Percentiles rank a stretch among this genome's conserved stretches.
These are phyloP conservation scores for Trichophyton benhamiae DNA, from an alignment of 2,329 filamentous ascomycete species.

Conservation along the genomic window DNA sequence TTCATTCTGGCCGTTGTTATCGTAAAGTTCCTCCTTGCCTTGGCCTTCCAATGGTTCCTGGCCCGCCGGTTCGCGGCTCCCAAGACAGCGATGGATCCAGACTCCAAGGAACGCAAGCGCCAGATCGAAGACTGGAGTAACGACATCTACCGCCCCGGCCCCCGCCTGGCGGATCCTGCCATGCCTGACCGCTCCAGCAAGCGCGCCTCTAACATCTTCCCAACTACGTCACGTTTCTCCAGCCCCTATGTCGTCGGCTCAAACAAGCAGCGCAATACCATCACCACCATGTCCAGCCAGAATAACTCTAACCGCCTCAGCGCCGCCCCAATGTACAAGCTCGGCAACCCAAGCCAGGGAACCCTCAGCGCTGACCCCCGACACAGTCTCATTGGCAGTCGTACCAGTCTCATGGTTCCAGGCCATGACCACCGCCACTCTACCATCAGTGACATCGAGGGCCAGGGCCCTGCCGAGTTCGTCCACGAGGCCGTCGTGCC, in stretches of 20 bases:
- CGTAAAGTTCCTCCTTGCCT: constrained; percentile 74
- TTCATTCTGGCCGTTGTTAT: constrained; percentile 85
- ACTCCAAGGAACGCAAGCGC: constrained; percentile 71
- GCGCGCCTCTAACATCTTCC: constrained; percentile 71
- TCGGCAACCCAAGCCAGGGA: constrained; percentile 44
- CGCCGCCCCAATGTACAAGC: constrained; percentile 54
- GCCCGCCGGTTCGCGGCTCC: constrained; percentile 70
- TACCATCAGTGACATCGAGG: constrained; percentile 50
- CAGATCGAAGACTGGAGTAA: constrained; percentile 98
- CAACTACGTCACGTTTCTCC: constrained; percentile 88
- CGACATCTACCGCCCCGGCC: constrained; percentile 87
- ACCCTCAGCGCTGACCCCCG: constrained; percentile 39
- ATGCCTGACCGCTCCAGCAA: constrained; percentile 65
- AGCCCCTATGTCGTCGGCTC: constrained; percentile 62
- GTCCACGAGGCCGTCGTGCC: constrained; percentile 93
- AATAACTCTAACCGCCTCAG: constrained; percentile 57
- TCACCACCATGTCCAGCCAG: constrained; percentile 94
- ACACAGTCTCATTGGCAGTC: constrained; percentile 30
- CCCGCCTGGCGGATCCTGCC: constrained; percentile 63
- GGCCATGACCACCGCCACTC: constrained; percentile 42
- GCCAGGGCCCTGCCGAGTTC: constrained; percentile 77
- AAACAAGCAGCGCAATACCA: constrained; percentile 43
- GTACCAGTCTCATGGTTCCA: constrained; percentile 50
- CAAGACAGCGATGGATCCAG: constrained; percentile 70
- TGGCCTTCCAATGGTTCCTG: constrained; percentile 95